Percentiles rank a stretch among this genome's conserved stretches.
Conservation (phyloP, 345 rosid genomes). For the Pistacia integerrima region DNA sequence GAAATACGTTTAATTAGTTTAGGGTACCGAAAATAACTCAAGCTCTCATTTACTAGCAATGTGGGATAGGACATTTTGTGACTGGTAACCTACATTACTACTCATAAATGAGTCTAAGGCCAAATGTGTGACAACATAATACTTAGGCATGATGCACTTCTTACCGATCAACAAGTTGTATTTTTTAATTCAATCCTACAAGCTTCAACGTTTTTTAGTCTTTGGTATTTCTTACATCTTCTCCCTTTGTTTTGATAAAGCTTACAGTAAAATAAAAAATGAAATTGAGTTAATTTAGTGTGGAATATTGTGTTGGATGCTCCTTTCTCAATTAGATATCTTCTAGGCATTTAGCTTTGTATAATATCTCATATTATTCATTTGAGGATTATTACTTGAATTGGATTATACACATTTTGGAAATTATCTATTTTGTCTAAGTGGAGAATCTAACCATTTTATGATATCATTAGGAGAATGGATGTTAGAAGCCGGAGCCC, state of each 20-base stretch:
- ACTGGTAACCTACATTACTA: too few species aligned
- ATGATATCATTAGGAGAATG: slow-evolving; percentile 68
- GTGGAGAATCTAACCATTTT: slow-evolving; percentile 12
- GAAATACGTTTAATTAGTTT: too few species aligned
- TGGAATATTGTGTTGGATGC: background rate
- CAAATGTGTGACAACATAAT: background rate
- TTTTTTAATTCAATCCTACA: background rate
- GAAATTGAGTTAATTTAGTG: background rate
- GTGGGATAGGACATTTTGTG: too few species aligned
- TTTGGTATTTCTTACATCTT: background rate
- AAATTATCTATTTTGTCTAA: slow-evolving; percentile 8
- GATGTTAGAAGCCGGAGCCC: slow-evolving; percentile 99
- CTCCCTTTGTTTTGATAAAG: background rate
- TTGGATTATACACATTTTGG: background rate
- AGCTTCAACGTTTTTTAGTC: background rate
- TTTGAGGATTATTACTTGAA: background rate
- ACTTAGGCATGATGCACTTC: background rate
- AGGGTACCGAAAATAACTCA: too few species aligned
- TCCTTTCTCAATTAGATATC: background rate
- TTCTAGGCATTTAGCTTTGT: background rate
- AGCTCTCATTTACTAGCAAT: too few species aligned
- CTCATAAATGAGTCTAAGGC: background rate
- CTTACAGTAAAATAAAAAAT: background rate
- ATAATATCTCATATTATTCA: background rate
- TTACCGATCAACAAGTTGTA: too few species aligned